A percentile compares a stretch with the other conserved stretches of the same genome.
Conservation (phyloP, 1,284 basidiomycete genomes). For the Phlebopus sp. region DNA sequence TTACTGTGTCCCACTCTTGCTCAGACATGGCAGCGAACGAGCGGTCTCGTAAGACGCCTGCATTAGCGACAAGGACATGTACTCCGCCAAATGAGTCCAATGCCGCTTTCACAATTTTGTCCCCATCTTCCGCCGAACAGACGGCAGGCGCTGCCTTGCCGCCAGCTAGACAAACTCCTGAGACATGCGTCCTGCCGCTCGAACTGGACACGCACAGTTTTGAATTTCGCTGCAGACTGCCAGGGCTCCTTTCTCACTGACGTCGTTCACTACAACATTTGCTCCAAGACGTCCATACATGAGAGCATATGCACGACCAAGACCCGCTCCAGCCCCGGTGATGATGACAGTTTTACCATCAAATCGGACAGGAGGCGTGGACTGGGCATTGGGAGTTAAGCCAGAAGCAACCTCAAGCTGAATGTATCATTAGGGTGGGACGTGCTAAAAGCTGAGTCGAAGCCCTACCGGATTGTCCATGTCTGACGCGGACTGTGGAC, state of each 20-base stretch:
- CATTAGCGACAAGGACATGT: constrained; percentile 91
- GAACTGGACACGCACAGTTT: constrained; percentile 48
- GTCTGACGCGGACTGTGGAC: constrained; percentile 71
- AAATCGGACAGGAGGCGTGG: constrained; percentile 73
- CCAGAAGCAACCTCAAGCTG: constrained; percentile 70
- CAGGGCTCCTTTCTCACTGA: constrained; percentile 82
- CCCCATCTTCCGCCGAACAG: constrained; percentile 90
- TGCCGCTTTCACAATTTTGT: constrained; percentile 85
- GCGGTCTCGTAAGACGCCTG: constrained; percentile 91
- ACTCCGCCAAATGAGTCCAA: constrained; percentile 87
- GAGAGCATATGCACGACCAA: constrained; percentile 89
- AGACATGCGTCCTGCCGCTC: neutral
- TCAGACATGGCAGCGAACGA: constrained; percentile 89
- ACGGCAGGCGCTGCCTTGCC: constrained; percentile 86
- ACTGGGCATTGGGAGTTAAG: constrained; percentile 72
- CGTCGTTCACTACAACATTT: constrained; percentile 97
- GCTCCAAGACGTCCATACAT: constrained; percentile 92
- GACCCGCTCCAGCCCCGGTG: constrained; percentile 91
- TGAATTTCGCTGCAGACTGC: constrained; percentile 87
- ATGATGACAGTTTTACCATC: constrained; percentile 91
- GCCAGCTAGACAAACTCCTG: constrained; percentile 52
- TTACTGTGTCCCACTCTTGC: constrained; percentile 92
- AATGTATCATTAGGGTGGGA: constrained; percentile 22
- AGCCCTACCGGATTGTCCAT: constrained; percentile 58
- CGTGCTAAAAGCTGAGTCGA: neutral